Evolutionary conservation across 768 basidiomycete species (phyloP).

Genomic region (Leccinellum luteum): DNA sequence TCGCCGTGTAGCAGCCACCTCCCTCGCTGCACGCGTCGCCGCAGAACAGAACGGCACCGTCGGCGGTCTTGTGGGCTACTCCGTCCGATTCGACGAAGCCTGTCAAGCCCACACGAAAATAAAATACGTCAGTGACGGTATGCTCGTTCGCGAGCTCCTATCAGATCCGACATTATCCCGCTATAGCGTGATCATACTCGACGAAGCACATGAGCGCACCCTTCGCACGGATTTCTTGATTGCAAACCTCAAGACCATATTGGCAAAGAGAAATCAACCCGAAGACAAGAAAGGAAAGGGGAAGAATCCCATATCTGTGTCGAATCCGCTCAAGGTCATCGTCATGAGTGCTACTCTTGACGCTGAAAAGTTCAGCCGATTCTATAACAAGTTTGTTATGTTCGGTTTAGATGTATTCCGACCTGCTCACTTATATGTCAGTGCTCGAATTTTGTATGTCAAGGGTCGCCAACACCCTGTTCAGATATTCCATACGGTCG

Average conservation of each 20-base stretch:
- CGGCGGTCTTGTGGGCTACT: constrained; percentile 85
- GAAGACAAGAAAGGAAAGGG: constrained; percentile 45
- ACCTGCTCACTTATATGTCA: constrained; percentile 30
- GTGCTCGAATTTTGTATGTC: constrained; percentile 86
- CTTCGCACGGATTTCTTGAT: constrained; percentile 93
- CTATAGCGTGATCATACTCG: constrained; percentile 89
- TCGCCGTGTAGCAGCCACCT: constrained; percentile 90
- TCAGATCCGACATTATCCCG: constrained; percentile 70
- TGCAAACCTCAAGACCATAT: constrained; percentile 83
- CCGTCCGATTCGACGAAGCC: constrained; percentile 92
- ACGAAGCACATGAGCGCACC: constrained; percentile 97
- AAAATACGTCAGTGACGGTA: constrained; percentile 97
- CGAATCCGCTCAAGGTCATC: constrained; percentile 81
- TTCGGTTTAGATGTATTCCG: neutral
- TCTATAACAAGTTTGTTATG: constrained; percentile 71
- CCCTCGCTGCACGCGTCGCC: constrained; percentile 89
- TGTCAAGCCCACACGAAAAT: constrained; percentile 72
- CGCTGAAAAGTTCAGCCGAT: constrained; percentile 89
- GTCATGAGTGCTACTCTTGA: constrained; percentile 99
- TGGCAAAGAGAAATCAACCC: constrained; percentile 55
- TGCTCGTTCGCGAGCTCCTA: constrained; percentile 92
- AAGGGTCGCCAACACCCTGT: constrained; percentile 94
- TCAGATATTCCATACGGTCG: constrained; percentile 72
- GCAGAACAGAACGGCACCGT: constrained; percentile 71
- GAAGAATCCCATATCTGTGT: constrained; percentile 33